A percentile compares a stretch with the other conserved stretches of the same genome.
Conservation (phyloP, 805 yeast genomes). For the Brettanomyces bruxellensis region DNA sequence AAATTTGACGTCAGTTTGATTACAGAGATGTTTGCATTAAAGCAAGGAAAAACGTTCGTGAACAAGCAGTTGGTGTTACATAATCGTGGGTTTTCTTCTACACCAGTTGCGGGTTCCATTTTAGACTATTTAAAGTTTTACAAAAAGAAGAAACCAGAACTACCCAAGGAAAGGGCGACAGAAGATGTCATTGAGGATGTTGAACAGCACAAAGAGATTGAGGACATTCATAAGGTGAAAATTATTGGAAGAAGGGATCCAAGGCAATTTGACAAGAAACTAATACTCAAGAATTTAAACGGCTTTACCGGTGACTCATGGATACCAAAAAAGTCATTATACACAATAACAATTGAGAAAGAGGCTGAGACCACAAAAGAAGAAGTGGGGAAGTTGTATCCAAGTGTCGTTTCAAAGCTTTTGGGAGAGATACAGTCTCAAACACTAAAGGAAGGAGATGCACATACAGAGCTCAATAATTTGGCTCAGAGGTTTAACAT, state of each 20-base stretch:
- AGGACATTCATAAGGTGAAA: slow-evolving; percentile 13
- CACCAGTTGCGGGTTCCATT: slow-evolving; percentile 12
- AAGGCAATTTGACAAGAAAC: slow-evolving; percentile 13
- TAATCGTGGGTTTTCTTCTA: slow-evolving; percentile 8
- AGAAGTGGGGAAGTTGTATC: slow-evolving; percentile 4
- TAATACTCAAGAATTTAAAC: slow-evolving; percentile 15
- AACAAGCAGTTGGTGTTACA: not conserved
- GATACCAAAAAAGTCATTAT: slow-evolving; percentile 18
- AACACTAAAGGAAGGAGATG: not conserved
- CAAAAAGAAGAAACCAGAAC: slow-evolving; percentile 12
- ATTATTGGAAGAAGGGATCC: slow-evolving; percentile 25
- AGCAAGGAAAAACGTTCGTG: too few species aligned
- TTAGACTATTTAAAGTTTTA: slow-evolving; percentile 26
- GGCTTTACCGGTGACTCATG: slow-evolving; percentile 23
- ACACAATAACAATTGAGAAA: slow-evolving; percentile 2
- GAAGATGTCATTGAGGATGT: slow-evolving; percentile 22
- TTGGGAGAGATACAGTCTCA: slow-evolving; percentile 9
- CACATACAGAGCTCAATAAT: slow-evolving; percentile 24
- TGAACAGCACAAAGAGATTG: slow-evolving; percentile 14
- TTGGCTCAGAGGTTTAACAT: slow-evolving; percentile 40
- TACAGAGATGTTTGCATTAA: too few species aligned
- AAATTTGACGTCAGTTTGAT: too few species aligned
- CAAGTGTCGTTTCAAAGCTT: slow-evolving; percentile 8
- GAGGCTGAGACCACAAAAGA: slow-evolving; percentile 6
- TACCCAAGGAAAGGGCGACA: slow-evolving; percentile 15